phyloP scores from a whole-genome alignment of 2,329 filamentous ascomycete species.

The Xylaria polymorpha region DNA sequence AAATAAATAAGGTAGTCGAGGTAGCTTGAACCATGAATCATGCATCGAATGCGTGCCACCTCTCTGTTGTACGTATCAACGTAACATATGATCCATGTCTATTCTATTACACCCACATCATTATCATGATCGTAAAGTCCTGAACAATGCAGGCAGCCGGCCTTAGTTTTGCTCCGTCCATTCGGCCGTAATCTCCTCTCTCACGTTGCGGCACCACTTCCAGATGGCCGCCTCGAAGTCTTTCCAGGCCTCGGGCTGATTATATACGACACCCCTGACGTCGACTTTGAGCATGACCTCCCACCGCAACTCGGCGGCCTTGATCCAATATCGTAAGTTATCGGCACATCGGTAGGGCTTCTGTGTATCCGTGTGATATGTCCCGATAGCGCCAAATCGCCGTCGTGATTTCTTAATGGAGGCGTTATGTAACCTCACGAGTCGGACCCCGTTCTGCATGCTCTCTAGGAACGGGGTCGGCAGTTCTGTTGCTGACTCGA shows the following conservation, averaged over 20 bases:
- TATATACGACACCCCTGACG: constrained; percentile 86
- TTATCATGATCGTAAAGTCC: constrained; percentile 39
- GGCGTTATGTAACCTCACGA: constrained; percentile 90
- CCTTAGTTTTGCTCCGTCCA: constrained; percentile 48
- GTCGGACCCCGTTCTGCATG: constrained; percentile 81
- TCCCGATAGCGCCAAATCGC: constrained; percentile 88
- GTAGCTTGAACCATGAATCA: constrained; percentile 17
- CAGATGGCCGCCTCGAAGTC: constrained; percentile 86
- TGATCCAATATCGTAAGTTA: constrained; percentile 95
- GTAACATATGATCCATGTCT: constrained; percentile 24
- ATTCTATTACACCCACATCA: constrained; percentile 34
- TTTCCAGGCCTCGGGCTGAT: constrained; percentile 76
- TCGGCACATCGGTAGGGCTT: constrained; percentile 96
- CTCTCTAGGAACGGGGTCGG: constrained; percentile 79
- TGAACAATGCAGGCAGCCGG: constrained; percentile 9
- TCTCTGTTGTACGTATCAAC: constrained; percentile 21
- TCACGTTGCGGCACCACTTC: constrained; percentile 83
- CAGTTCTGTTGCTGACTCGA: constrained; percentile 60
- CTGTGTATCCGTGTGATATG: constrained; percentile 89
- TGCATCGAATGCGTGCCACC: not conserved
- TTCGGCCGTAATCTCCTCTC: constrained; percentile 84
- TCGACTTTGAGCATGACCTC: constrained; percentile 86
- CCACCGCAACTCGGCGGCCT: constrained; percentile 94
- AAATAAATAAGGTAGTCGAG: constrained; percentile 22
- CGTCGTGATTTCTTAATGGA: constrained; percentile 85